These are phyloP conservation scores for Quercus phellos DNA, from an alignment of 331 rosid genomes.

Conservation along the genomic window DNA sequence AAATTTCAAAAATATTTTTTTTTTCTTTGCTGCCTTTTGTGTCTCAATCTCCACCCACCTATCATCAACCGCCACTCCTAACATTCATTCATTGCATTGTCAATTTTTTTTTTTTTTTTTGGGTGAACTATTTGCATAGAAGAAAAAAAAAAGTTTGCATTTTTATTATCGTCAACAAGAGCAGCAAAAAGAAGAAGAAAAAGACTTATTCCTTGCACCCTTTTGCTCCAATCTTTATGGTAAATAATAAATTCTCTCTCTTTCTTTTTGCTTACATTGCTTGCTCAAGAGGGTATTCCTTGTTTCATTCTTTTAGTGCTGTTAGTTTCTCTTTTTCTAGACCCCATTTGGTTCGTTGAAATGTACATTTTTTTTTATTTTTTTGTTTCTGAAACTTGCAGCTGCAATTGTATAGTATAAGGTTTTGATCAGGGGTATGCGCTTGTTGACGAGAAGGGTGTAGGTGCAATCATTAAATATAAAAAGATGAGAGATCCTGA, in stretches of 20 bases:
- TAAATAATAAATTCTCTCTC: slow-evolving; percentile 44
- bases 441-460: slow-evolving; percentile 32
- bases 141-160: neutral
- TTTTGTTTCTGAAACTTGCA: slow-evolving; percentile 16
- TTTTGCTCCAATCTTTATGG: slow-evolving; percentile 42
- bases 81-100: neutral
- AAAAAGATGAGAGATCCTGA: slow-evolving; percentile 63
- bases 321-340: too few species aligned
- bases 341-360: too few species aligned
- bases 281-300: slow-evolving; percentile 56
- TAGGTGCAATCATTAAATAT: slow-evolving; percentile 11
- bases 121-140: neutral
- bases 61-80: neutral
- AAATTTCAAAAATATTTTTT: neutral
- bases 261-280: slow-evolving; percentile 27
- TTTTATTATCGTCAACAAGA: slow-evolving; percentile 1
- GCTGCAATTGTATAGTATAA: slow-evolving; percentile 26
- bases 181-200: neutral
- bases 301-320: neutral
- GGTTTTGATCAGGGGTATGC: slow-evolving; percentile 31
- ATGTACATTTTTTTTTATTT: too few species aligned
- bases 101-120: neutral
- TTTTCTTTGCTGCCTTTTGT: slow-evolving; percentile 77
- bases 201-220: slow-evolving; percentile 26
- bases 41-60: slow-evolving; percentile 36